These are phyloP conservation scores for Colletotrichum brevisporum DNA, from an alignment of 2,329 filamentous ascomycete species.

Conservation along the genomic window DNA sequence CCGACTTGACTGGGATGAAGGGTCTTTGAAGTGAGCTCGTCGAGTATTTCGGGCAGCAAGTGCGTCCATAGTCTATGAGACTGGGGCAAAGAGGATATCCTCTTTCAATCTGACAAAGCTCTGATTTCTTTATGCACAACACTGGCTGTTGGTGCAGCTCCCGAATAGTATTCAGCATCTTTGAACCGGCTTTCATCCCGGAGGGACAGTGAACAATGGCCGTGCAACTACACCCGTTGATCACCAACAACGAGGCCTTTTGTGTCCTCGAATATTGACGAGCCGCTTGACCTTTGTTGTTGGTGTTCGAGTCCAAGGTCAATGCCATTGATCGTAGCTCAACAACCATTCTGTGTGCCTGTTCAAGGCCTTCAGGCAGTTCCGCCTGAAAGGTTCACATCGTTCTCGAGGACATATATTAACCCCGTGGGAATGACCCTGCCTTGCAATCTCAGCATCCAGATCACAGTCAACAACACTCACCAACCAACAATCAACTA, in stretches of 20 bases:
- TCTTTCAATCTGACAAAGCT: not conserved
- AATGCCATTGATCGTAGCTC: too few species aligned
- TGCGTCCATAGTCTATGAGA: not conserved
- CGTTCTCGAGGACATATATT: not conserved
- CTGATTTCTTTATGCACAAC: not conserved
- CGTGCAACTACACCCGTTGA: not conserved
- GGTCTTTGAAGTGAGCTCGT: not conserved
- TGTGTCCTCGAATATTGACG: not conserved
- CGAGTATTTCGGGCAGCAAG: not conserved
- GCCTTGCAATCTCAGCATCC: too few species aligned
- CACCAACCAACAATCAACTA: not conserved
- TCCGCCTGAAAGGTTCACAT: not conserved
- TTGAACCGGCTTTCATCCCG: not conserved
- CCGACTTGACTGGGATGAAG: slow-evolving; percentile 15
- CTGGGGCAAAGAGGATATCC: not conserved
- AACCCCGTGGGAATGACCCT: not conserved
- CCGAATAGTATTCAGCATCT: not conserved
- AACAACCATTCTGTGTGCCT: too few species aligned
- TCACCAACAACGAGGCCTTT: not conserved
- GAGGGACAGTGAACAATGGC: not conserved
- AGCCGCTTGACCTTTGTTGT: not conserved
- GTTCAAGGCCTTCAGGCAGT: too few species aligned
- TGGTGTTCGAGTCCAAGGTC: too few species aligned
- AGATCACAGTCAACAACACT: not conserved
- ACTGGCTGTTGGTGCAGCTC: not conserved